Percentiles rank a stretch among this genome's conserved stretches.
These are phyloP conservation scores for Alternaria sp. DNA, from an alignment of 2,329 filamentous ascomycete genomes.

Conservation along the genomic window DNA sequence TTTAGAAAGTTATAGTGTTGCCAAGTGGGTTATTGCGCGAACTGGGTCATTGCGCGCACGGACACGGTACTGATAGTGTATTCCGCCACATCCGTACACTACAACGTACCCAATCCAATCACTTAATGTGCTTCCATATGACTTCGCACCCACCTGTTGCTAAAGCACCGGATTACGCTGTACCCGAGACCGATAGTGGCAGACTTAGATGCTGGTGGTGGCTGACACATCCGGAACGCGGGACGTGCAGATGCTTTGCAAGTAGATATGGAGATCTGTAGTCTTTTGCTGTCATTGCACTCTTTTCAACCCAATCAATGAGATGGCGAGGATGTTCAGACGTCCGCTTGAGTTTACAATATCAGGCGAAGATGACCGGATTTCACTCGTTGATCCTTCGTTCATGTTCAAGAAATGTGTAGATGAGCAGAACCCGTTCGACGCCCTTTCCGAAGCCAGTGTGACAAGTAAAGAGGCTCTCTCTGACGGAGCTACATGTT, in stretches of 20 bases:
- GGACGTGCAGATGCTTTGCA: neutral
- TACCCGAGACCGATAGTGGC: neutral
- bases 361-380: neutral
- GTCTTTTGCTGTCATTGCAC: too few relatives aligned
- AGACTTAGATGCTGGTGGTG: neutral
- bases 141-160: neutral
- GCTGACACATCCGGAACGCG: slow-evolving; percentile 1
- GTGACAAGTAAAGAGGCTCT: neutral
- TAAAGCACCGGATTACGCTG: too few relatives aligned
- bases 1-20: too few relatives aligned
- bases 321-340: slow-evolving; percentile 3
- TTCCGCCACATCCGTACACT: slow-evolving; percentile 5
- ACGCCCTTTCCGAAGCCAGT: neutral
- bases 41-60: too few relatives aligned
- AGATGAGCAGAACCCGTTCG: slow-evolving; percentile 6
- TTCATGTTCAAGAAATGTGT: neutral
- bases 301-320: too few relatives aligned
- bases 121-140: neutral
- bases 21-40: too few relatives aligned
- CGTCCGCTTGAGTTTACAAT: neutral
- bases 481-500: slow-evolving; percentile 9
- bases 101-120: slow-evolving; percentile 5
- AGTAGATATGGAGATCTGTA: neutral
- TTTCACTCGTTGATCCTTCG: slow-evolving; percentile 5
- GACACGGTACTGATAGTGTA: too few relatives aligned